A percentile compares a stretch with the other conserved stretches of the same genome.
phyloP scores from a whole-genome alignment of 768 basidiomycete species.

The Suillus placidus region DNA sequence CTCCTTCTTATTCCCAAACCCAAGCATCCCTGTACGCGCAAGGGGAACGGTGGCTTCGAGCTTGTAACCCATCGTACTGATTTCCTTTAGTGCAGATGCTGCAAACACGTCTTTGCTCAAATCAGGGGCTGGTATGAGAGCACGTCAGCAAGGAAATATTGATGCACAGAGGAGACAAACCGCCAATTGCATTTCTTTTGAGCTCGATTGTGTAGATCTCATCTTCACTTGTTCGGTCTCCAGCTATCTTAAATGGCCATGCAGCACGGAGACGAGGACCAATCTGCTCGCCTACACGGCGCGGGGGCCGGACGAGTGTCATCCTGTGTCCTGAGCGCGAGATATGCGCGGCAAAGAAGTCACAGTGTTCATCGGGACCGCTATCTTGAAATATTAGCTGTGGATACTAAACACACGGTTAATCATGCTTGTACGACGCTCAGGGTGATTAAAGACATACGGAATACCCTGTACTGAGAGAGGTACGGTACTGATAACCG shows the following conservation, averaged over 20 bases:
- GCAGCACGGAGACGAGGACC: constrained; percentile 41
- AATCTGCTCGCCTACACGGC: constrained; percentile 40
- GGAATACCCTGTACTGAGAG: constrained; percentile 56
- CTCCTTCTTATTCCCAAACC: constrained; percentile 52
- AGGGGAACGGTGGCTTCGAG: constrained; percentile 72
- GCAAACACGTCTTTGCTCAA: constrained; percentile 58
- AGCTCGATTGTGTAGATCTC: constrained; percentile 59
- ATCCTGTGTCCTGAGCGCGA: constrained; percentile 62
- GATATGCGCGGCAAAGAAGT: constrained; percentile 69
- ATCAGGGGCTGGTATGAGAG: constrained; percentile 36
- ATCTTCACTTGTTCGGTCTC: constrained; percentile 49
- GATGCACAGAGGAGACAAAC: constrained; percentile 17
- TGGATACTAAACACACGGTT: constrained; percentile 46
- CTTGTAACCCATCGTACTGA: constrained; percentile 57
- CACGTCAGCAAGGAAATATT: constrained; percentile 7
- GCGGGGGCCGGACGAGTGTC: constrained; percentile 45
- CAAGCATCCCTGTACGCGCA: constrained; percentile 41
- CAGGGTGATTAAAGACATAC: constrained; percentile 39
- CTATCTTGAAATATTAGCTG: constrained; percentile 69
- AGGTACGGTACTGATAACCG: constrained; percentile 70
- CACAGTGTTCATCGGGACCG: constrained; percentile 47
- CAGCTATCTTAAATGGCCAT: constrained; percentile 46
- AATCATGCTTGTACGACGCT: constrained; percentile 12
- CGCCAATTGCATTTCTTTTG: constrained; percentile 43
- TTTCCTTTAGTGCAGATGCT: constrained; percentile 63